A percentile compares a stretch with the other conserved stretches of the same genome.
Conservation (phyloP, 805 yeast species). For the Lachancea sp. region DNA sequence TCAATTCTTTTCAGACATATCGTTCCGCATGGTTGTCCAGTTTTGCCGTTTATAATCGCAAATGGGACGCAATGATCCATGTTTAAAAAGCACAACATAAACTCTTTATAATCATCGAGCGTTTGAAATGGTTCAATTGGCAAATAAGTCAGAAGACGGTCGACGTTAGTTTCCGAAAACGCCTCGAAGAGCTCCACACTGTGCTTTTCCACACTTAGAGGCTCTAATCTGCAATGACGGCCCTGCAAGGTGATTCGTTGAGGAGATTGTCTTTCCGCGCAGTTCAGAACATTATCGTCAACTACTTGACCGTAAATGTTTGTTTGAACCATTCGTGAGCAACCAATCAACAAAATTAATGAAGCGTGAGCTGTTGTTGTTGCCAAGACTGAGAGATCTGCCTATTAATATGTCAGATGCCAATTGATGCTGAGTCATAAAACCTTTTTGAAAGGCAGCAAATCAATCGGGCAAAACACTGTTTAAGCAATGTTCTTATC, state of each 20-base stretch:
- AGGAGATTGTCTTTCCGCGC: slow-evolving; percentile 13
- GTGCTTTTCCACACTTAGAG: slow-evolving; percentile 14
- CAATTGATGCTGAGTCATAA: no score
- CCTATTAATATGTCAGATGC: no score
- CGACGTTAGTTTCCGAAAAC: slow-evolving; percentile 5
- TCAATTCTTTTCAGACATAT: slow-evolving; percentile 25
- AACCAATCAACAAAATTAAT: no score
- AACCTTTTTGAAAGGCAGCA: no score
- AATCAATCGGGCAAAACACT: no score
- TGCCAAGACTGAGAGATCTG: no score
- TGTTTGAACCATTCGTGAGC: slow-evolving; percentile 3
- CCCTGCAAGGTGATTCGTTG: slow-evolving; percentile 11
- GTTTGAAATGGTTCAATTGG: slow-evolving; percentile 14
- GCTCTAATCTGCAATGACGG: slow-evolving; percentile 14
- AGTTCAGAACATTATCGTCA: slow-evolving; percentile 10
- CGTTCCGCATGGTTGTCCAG: slow-evolving; percentile 25
- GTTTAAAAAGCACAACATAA: not conserved
- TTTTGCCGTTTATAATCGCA: slow-evolving; percentile 20
- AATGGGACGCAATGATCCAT: slow-evolving; percentile 6
- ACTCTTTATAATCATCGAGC: slow-evolving; percentile 3
- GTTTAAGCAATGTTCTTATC: no score
- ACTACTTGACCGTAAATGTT: slow-evolving; percentile 9
- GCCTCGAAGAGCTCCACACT: slow-evolving; percentile 12
- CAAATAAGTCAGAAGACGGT: slow-evolving; percentile 15
- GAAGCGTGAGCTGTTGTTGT: no score